Evolutionary conservation across 73 alveolate genomes (phyloP), one percentile per base, ranked within the genome.

Genomic region (Breviolum minutum): DNA sequence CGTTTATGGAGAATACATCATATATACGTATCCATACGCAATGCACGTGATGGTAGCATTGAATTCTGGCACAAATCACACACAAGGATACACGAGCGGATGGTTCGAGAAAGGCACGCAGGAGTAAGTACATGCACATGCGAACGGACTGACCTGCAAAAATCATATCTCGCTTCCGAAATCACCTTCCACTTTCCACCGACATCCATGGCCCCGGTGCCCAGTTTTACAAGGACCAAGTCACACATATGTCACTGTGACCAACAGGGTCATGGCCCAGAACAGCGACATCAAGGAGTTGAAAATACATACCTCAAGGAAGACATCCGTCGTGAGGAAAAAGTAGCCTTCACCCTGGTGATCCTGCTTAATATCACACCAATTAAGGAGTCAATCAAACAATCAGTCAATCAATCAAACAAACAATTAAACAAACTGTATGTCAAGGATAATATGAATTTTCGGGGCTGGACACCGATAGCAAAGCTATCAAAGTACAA

Each of bases 271-370:
- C 87, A 76, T 30, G n/a, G 96, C 96, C 96, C 96, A 90, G 5
- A 90, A 48, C 96, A 90, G 76, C 11, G 96, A 90, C 96, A 90
- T 90, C 64, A 90, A 62, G 87, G 88, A 70, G 76, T 90, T 90
- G 96, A 90, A 90, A 61, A 90, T 90, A 63, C 96, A 90, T 10
- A 90, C 96, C 96, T 90, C 24, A 27, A 40, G 54, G 54, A 40
- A 40, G 54, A 40, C 54, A 40, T 40, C 54, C 54, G 54, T 40
- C 54, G 54, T 40, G 54, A 3, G 54, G 81, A 71, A 13, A 71
- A 71, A 71, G 19, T 30, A 8, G 19, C 40, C 87, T n/a, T 8
- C 61, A 30, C 17, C 74, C 74, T 66, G 17, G 11, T 17, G 17
- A 17, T 66, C 74, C 74, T 66, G 74, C 74, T 66, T 17, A 17